Evolutionary conservation across 2,329 filamentous ascomycete species (phyloP), one percentile per base, ranked within the genome.

Genomic region (Immersiporthe knoxdaviesiana): DNA sequence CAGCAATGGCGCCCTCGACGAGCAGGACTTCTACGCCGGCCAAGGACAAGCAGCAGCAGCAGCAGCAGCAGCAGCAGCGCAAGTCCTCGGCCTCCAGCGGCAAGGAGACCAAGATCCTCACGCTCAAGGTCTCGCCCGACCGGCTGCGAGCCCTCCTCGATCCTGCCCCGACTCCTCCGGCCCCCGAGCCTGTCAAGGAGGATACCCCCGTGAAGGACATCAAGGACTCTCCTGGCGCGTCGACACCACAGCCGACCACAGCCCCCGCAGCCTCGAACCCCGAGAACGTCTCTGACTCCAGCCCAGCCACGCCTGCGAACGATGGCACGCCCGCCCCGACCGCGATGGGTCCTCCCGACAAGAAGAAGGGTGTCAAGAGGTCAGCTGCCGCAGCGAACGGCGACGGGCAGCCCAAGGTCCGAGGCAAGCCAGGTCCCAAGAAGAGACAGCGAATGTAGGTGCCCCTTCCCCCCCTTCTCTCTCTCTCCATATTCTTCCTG

Each of bases 391-490:
- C 85, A 67, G 84, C 84, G 69, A 91, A 92, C 81, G 84, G 89
- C 77, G 92, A 94, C 72, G 84, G 83, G 44, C 77, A 83, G 35
- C 84, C 90, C n/a, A 94, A 92, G 80, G 84, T 90, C 67, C 85
- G 92, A 78, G 92, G 92, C 77, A 97, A 97, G 83, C 95, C 96
- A 8, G 95, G 95, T 8, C 95, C 95, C 0, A 98, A 97, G 88
- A 97, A 97, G 88, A 97, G 97, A 84, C 90, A 92, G 73, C 90
- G 92, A 85, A 82, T 97, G 95, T 97, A 91, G 83, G 94, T 91
- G 39, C 12, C 14, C 56, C 69, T 44, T 18, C 16, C 1, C 14
- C 3, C 24, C 24, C 24, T 27, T n/a, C 7, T 47, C 21, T 8
- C 44, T 47, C 2, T 41, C 35, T 47, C 12, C 5, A 1, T n/a